phyloP scores from a whole-genome alignment of 306 rosid genomes.

The Cyamopsis tetragonoloba region DNA sequence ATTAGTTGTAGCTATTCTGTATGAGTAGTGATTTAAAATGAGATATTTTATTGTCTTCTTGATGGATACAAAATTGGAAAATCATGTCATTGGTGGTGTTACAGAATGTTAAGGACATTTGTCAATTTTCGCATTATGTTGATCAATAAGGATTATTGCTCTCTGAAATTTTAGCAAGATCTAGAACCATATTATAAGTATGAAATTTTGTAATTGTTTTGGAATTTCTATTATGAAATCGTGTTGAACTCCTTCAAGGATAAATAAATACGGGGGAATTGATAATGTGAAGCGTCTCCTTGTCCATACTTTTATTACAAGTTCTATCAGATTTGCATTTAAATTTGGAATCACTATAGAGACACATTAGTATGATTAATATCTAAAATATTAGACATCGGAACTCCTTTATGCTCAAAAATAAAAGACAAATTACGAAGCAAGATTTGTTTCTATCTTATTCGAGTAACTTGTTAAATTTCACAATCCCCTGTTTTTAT shows the following conservation, averaged over 20 bases:
- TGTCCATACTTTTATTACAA: no score
- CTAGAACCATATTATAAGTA: background rate
- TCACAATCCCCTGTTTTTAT: no score
- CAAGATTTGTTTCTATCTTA: no score
- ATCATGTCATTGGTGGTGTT: background rate
- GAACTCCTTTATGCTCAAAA: no score
- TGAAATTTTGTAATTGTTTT: background rate
- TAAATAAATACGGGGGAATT: no score
- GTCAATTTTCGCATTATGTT: background rate
- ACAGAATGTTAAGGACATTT: background rate
- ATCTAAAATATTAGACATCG: no score
- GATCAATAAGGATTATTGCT: background rate
- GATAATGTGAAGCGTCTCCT: no score
- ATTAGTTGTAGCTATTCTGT: constrained; percentile 29
- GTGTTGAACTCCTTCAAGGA: background rate
- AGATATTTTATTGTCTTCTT: constrained; percentile 11
- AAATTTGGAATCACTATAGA: no score
- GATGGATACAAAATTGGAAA: constrained; percentile 23
- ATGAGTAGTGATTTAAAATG: constrained; percentile 18
- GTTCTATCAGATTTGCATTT: no score
- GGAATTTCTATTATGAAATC: background rate
- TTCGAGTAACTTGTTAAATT: no score
- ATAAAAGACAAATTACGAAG: no score
- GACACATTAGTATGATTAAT: no score
- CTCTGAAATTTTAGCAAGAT: background rate